Evolutionary conservation across 208 protist genomes (phyloP), one percentile per base, ranked within the genome.

Genomic region (Entamoeba moshkovskii): DNA sequence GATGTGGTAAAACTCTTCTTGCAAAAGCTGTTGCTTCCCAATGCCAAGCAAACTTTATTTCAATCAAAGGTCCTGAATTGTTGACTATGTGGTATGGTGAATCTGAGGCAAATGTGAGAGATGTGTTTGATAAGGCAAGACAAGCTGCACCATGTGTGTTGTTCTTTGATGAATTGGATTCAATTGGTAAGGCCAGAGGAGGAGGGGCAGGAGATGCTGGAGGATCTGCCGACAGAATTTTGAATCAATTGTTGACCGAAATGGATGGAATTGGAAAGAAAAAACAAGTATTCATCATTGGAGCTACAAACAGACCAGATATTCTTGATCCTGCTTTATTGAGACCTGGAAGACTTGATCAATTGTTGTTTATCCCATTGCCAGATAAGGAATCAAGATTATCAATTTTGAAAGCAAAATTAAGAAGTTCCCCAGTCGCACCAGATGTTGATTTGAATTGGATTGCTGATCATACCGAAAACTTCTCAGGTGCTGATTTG

Each of bases 121-220:
- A 99, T 94, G 98, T 99, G 46, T 99, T 99, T 96, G 98, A 99
- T 95, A 98, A 99, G 96, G 98, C 98, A 2, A 98, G 99, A 95
- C 99, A 97, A 94, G 94, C 96, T 22, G 94, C 96, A 33, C 99
- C 99, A 48, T 96, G 99, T 47, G 99, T 99, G 96, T 99, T 99
- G 95, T 99, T 99, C 97, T 99, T 99, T 96, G 99, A 99, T 96
- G 99, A 99, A 97, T 99, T 99, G 94, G 99, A 99, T 97, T 98
- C 98, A 15, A 99, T 99, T 94, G 99, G 99, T 6, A 99, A n/a
- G n/a, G n/a, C n/a, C n/a, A n/a, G n/a, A n/a, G n/a, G n/a, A n/a
- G n/a, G n/a, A n/a, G n/a, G n/a, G n/a, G n/a, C n/a, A n/a, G n/a
- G n/a, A n/a, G n/a, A n/a, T n/a, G n/a, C n/a, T n/a, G n/a, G n/a